A percentile compares a stretch with the other conserved stretches of the same genome.
These are phyloP conservation scores for Capronia coronata DNA, from an alignment of 2,329 filamentous ascomycete species.

Conservation along the genomic window DNA sequence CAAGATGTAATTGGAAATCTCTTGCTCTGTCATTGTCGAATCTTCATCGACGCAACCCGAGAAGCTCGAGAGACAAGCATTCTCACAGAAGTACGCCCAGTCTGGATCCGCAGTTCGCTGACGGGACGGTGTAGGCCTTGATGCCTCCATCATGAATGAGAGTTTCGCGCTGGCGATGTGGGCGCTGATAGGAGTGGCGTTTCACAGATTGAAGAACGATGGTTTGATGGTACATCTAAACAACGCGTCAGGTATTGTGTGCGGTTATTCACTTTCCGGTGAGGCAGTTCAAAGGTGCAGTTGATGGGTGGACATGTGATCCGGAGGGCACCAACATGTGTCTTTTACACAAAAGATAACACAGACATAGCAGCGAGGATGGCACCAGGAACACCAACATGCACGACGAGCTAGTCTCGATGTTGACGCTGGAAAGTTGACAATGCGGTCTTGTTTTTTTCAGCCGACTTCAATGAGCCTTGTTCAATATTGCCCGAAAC, in stretches of 20 bases:
- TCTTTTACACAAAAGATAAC: no score
- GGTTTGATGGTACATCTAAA: neutral
- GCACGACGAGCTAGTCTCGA: no score
- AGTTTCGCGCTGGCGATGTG: neutral
- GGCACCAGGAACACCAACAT: no score
- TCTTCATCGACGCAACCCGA: slow-evolving; percentile 12
- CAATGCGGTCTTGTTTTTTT: no score
- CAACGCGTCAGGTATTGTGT: neutral
- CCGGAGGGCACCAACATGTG: no score
- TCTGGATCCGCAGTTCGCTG: slow-evolving; percentile 1
- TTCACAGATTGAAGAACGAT: neutral
- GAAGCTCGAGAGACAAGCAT: slow-evolving; percentile 8
- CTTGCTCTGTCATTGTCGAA: slow-evolving; percentile 8
- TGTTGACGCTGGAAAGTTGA: no score
- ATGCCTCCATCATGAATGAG: neutral
- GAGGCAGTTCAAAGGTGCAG: slow-evolving; percentile 1
- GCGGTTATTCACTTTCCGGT: neutral
- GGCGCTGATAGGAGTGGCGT: neutral
- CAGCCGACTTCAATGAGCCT: no score
- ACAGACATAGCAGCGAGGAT: no score
- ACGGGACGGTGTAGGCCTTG: neutral
- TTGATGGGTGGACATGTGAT: neutral
- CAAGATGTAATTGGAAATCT: slow-evolving; percentile 10
- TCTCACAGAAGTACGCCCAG: slow-evolving; percentile 11
- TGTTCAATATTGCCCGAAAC: no score